phyloP scores from a whole-genome alignment of 1,139 yeast species.

The Diutina mesorugosa region DNA sequence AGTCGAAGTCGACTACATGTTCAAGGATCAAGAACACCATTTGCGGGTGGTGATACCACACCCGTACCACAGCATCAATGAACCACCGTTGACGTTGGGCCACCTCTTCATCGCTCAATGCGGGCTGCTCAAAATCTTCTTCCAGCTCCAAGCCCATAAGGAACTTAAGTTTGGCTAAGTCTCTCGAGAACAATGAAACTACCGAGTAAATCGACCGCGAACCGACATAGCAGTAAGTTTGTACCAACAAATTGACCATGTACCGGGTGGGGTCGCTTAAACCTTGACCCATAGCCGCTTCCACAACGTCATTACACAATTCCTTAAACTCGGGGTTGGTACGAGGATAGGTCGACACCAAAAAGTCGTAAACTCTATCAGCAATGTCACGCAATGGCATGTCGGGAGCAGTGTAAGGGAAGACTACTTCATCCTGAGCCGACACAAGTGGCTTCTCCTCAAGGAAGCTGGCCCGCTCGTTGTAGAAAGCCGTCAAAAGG shows the following conservation, averaged over 20 bases:
- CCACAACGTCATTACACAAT: conserved; percentile 17
- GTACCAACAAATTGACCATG: conserved; percentile 49
- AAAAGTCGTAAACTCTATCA: conserved; percentile 28
- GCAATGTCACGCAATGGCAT: conserved; percentile 27
- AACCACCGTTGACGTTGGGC: conserved; percentile 26
- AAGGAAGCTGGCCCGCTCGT: conserved; percentile 19
- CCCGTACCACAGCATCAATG: conserved; percentile 54
- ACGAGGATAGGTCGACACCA: conserved; percentile 26
- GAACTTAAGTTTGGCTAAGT: conserved; percentile 36
- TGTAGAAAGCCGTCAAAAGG: conserved; percentile 8
- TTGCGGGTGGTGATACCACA: conserved; percentile 77
- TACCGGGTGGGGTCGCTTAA: conserved; percentile 31
- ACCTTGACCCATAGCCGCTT: conserved; percentile 10
- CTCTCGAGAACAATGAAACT: conserved; percentile 51
- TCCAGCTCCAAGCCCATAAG: conserved; percentile 21
- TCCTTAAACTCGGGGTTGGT: conserved; percentile 26
- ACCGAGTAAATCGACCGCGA: conserved; percentile 85
- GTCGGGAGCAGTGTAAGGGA: conserved; percentile 21
- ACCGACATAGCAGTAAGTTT: conserved; percentile 71
- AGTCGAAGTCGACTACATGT: conserved; percentile 39
- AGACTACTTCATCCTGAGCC: conserved; percentile 30
- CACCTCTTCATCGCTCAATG: conserved; percentile 10
- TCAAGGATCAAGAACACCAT: conserved; percentile 65
- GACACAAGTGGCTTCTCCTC: conserved; percentile 15
- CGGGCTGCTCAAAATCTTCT: conserved; percentile 17